Conservation (phyloP, 495 filamentous ascomycete genomes). For the Tuber indicum region DNA sequence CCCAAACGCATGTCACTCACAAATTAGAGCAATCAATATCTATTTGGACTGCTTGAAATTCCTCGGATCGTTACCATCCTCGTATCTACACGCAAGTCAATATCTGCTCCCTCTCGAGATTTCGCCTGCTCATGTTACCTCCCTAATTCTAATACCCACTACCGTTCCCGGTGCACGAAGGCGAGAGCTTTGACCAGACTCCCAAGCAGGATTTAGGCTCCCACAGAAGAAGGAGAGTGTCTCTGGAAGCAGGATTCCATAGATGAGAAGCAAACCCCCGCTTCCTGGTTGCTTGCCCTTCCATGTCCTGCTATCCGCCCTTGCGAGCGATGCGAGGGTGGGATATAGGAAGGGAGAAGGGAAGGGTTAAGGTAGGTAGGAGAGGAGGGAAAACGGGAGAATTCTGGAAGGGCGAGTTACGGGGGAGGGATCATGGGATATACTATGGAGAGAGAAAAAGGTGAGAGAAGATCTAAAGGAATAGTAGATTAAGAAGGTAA, state of each 20-base stretch:
- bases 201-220: not conserved
- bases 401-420: not conserved
- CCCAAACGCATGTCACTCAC: slow-evolving; percentile 13
- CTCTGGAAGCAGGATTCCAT: not conserved
- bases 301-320: not conserved
- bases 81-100: not conserved
- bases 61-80: not conserved
- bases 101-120: not conserved
- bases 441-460: not conserved
- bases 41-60: not conserved
- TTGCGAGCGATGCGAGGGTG: not conserved
- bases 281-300: not conserved
- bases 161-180: not conserved
- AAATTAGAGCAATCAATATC: not conserved
- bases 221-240: not conserved
- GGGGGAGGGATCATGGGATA: slow-evolving; percentile 9
- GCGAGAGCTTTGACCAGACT: not conserved
- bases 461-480: not conserved
- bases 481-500: not conserved
- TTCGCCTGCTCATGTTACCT: not conserved
- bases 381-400: not conserved
- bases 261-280: not conserved
- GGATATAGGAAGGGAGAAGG: not conserved
- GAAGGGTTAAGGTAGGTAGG: not conserved
- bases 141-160: not conserved